Evolutionary conservation across 2,329 filamentous ascomycete genomes (phyloP).

Genomic region (Penicillium sp.): DNA sequence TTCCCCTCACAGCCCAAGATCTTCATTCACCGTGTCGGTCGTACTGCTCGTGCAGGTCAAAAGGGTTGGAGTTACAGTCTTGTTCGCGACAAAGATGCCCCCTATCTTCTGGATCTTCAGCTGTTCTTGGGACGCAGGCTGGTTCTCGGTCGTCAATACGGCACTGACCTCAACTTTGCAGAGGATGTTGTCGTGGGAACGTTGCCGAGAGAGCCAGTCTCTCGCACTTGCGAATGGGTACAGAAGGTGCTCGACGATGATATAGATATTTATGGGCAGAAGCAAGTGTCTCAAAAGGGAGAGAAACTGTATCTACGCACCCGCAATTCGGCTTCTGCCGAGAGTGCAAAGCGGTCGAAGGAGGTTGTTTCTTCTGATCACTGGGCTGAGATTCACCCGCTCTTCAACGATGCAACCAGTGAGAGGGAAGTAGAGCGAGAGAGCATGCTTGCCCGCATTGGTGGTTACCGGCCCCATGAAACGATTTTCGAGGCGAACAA

Average conservation of each 20-base stretch:
- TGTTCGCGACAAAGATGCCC: slow-evolving; percentile 80
- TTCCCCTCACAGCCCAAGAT: slow-evolving; percentile 96
- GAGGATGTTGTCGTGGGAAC: slow-evolving; percentile 81
- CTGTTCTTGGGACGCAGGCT: slow-evolving; percentile 87
- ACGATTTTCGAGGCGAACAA: slow-evolving; percentile 96
- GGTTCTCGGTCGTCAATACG: slow-evolving; percentile 67
- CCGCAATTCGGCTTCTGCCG: slow-evolving; percentile 81
- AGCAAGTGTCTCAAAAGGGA: slow-evolving; percentile 76
- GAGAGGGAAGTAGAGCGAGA: slow-evolving; percentile 70
- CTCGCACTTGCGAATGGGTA: slow-evolving; percentile 77
- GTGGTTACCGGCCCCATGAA: slow-evolving; percentile 83
- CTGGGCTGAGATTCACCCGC: slow-evolving; percentile 73
- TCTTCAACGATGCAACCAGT: slow-evolving; percentile 70
- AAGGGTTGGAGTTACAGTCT: slow-evolving; percentile 95
- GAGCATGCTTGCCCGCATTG: slow-evolving; percentile 84
- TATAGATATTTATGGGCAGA: slow-evolving; percentile 69
- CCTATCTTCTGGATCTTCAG: slow-evolving; percentile 90
- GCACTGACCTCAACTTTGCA: slow-evolving; percentile 66
- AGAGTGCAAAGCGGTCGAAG: slow-evolving; percentile 86
- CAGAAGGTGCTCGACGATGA: slow-evolving; percentile 74
- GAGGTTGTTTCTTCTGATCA: slow-evolving; percentile 68
- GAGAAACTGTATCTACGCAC: slow-evolving; percentile 92
- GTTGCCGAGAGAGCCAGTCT: slow-evolving; percentile 70
- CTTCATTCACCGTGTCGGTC: slow-evolving; percentile 92
- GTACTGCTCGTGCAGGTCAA: slow-evolving; percentile 90